These are phyloP conservation scores for Phaeoacremonium minimum DNA, from an alignment of 2,329 filamentous ascomycete species.

Conservation along the genomic window DNA sequence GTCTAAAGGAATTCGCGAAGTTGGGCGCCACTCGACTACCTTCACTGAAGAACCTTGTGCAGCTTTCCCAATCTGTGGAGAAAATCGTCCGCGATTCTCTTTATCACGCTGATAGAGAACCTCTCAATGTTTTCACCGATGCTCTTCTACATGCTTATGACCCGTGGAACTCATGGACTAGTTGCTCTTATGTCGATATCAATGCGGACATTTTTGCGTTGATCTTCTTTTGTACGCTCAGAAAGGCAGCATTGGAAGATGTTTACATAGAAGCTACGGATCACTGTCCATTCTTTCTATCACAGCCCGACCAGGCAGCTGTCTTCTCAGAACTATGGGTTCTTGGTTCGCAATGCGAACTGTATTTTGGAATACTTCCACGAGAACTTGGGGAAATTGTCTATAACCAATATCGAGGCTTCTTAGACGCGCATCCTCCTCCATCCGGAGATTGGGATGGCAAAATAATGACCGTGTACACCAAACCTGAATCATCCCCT, in stretches of 20 bases:
- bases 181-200: constrained; percentile 29
- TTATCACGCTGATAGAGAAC: constrained; percentile 20
- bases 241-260: constrained; percentile 54
- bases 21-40: constrained; percentile 17
- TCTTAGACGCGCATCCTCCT: constrained; percentile 19
- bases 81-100: constrained; percentile 20
- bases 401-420: constrained; percentile 23
- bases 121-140: constrained; percentile 28
- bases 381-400: constrained; percentile 39
- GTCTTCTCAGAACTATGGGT: constrained; percentile 62
- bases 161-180: constrained; percentile 11
- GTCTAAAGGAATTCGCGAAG: constrained; percentile 17
- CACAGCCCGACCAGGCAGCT: constrained; percentile 58
- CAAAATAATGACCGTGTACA: constrained; percentile 28
- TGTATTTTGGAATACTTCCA: constrained; percentile 54
- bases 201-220: constrained; percentile 51
- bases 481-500: constrained; percentile 17
- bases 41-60: constrained; percentile 15
- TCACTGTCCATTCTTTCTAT: constrained; percentile 56
- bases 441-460: constrained; percentile 14
- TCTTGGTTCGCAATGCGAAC: constrained; percentile 57
- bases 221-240: constrained; percentile 51
- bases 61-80: constrained; percentile 18
- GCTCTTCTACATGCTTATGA: constrained; percentile 28
- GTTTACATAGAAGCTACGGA: constrained; percentile 60